Conservation (phyloP, 108 stramenopile genomes). For the Nannochloropsis gaditana region DNA sequence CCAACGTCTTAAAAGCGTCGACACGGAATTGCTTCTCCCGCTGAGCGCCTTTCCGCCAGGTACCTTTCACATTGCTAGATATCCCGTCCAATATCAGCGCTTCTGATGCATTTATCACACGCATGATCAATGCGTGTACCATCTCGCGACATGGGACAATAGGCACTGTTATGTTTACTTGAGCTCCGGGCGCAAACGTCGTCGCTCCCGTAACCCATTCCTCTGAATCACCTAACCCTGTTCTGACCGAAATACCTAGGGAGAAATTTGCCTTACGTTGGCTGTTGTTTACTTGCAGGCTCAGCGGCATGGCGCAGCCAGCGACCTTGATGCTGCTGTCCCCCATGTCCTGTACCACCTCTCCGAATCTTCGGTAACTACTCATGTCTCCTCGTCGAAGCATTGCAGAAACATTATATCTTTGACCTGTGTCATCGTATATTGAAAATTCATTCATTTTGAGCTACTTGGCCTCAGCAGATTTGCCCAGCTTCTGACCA, state of each 20-base stretch:
- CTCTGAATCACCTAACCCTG: background rate
- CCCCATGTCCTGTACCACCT: no score
- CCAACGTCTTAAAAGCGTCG: background rate
- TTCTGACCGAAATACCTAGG: background rate
- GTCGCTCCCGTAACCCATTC: slow-evolving; percentile 7
- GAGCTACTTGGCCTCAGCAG: no score
- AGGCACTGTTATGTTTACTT: background rate
- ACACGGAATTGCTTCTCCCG: no score
- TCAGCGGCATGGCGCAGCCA: background rate
- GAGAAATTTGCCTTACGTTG: slow-evolving; percentile 17
- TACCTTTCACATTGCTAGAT: background rate
- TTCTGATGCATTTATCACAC: background rate
- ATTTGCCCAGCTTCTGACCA: no score
- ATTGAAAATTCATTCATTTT: no score
- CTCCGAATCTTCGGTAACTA: no score
- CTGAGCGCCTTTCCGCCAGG: background rate
- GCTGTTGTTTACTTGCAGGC: background rate
- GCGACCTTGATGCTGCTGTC: slow-evolving; percentile 7
- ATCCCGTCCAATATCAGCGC: background rate
- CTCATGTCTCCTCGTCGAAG: no score
- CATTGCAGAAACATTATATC: no score
- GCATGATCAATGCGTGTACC: background rate
- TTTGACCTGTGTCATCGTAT: no score
- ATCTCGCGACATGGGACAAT: slow-evolving; percentile 9
- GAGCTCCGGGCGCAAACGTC: background rate